Base-by-base conservation (phyloP, 2,329 filamentous ascomycete species). In the Cladophialophora psammophila region DNA sequence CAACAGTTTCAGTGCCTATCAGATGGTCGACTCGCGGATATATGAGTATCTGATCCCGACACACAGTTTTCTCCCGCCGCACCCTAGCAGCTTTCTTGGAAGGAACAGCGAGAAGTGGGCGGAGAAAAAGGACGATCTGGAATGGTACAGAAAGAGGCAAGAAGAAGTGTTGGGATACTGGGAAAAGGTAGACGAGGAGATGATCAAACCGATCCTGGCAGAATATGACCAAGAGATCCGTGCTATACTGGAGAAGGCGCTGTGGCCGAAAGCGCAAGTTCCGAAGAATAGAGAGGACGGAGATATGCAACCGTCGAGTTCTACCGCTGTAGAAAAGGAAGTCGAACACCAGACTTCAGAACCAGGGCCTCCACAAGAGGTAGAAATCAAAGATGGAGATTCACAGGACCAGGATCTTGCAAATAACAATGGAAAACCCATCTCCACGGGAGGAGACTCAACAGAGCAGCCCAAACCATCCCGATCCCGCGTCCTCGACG, bases 21-120 rank as follows among this genome's bases (percentile, higher is more conserved):
- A 96, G 76, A 87, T 92, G 64, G 97, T 94, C 80, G 95, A 99
- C 79, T 97, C 93, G 32, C 86, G 95, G 72, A 96, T 94, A 85
- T 99, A 99, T 80, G 95, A 99, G 81, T 99, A 99, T 77, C 84
- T 99, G 60, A 92, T 99, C 78, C 95, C 95, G 2, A 95, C 91
- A 50, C 93, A 98, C 79, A 93, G 91, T 64, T 91, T 99, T 73
- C 82, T 99, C 36, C 95, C 95, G 20, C 95, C 95, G 0, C 94
- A 98, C 76, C 94, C 94, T 0, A 90, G 90, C 69, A 96, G 92
- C 68, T 97, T 87, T 77, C 79, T 99, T 40, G 94, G 92, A 8
- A 91, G 90, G 80, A 92, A 93, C 76, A 82, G 96, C n/a, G 85
- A 88, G n/a, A 88, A 94, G 74, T 82, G 88, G 61, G 92, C 92